Evolutionary conservation across 2,329 filamentous ascomycete species (phyloP).

Genomic region (Curvularia lunata): DNA sequence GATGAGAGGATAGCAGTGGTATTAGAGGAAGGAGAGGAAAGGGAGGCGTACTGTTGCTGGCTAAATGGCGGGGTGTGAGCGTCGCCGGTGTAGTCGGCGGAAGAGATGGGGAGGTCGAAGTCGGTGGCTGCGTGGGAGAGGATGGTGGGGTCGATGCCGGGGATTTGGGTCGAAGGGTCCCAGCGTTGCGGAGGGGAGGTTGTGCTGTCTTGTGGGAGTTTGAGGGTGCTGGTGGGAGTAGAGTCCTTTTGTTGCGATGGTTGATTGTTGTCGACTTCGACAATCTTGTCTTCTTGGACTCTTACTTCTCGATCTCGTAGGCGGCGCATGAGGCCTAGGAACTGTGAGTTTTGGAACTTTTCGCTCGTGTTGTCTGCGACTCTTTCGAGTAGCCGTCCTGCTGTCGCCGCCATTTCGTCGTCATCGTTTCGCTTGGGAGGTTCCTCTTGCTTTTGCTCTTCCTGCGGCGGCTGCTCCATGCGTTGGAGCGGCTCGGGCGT

Average conservation of each 20-base stretch:
- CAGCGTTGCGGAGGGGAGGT: not conserved
- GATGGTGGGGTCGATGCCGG: slow-evolving; percentile 38
- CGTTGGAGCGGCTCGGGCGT: slow-evolving; percentile 24
- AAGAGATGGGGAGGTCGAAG: slow-evolving; percentile 39
- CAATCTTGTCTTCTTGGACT: slow-evolving; percentile 73
- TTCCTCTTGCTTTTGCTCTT: slow-evolving; percentile 34
- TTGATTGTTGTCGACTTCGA: slow-evolving; percentile 54
- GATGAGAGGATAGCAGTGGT: slow-evolving; percentile 6
- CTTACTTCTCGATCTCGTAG: slow-evolving; percentile 74
- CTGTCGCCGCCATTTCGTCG: slow-evolving; percentile 74
- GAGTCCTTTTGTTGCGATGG: not conserved
- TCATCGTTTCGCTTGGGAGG: slow-evolving; percentile 52
- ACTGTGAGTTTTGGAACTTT: slow-evolving; percentile 81
- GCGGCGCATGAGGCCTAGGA: slow-evolving; percentile 76
- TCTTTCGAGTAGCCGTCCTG: slow-evolving; percentile 71
- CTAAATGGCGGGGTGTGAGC: slow-evolving; percentile 2
- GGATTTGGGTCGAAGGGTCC: slow-evolving; percentile 22
- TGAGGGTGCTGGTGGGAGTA: not conserved
- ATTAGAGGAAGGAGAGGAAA: not conserved
- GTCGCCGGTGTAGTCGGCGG: slow-evolving; percentile 18
- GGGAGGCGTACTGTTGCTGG: slow-evolving; percentile 18
- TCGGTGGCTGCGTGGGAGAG: slow-evolving; percentile 39
- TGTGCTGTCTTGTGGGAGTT: not conserved
- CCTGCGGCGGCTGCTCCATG: slow-evolving; percentile 36
- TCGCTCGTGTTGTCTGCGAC: slow-evolving; percentile 71